Base-by-base conservation (phyloP, 768 basidiomycete species). In the Lactifluus hygrophoroides region DNA sequence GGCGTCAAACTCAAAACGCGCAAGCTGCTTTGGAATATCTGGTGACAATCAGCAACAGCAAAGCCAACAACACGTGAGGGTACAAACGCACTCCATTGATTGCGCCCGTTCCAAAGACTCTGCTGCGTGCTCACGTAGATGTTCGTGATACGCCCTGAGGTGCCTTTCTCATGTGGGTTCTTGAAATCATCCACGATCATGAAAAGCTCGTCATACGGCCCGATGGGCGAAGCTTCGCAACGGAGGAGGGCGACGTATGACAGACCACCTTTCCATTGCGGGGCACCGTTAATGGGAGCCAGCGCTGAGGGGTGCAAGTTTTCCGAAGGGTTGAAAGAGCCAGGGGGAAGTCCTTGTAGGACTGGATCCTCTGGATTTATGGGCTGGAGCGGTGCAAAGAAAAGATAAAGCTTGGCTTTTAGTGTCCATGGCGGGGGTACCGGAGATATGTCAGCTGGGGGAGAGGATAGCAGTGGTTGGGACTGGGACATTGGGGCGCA, bases 201-300 rank as follows among this genome's bases (percentile, higher is more conserved):
- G 17, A 57, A 34, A 10, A 63, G 62, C 23, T 63, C 62, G 21
- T 63, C 62, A 59, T 63, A 63, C 7, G 62, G 51, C 4, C 62
- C 62, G 21, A 56, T 35, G n/a, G 62, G 62, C 8, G 54, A 48
- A 5, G n/a, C 47, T 21, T 49, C 57, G 25, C 61, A 61, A 1
- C 55, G 59, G 21, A 54, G 42, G 8, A 63, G 32, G 7, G 53
- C 37, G 42, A 51, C 30, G 13, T 5, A 1, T 13, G 47, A 14
- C 14, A 32, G 5, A n/a, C 62, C 54, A 21, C 59, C 62, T 11
- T 54, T 51, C 54, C 52, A 56, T 37, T 63, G 62, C 3, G 43
- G 38, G 13, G 21, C 17, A 25, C 23, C 59, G 35, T 56, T 47
- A 4, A 54, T 9, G 3, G 44, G 57, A 3, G 53, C 48, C 11